Percentiles rank a stretch among this genome's conserved stretches.
Evolutionary conservation across 2,329 filamentous ascomycete species (phyloP).

Genomic region (Penicillium sp.): DNA sequence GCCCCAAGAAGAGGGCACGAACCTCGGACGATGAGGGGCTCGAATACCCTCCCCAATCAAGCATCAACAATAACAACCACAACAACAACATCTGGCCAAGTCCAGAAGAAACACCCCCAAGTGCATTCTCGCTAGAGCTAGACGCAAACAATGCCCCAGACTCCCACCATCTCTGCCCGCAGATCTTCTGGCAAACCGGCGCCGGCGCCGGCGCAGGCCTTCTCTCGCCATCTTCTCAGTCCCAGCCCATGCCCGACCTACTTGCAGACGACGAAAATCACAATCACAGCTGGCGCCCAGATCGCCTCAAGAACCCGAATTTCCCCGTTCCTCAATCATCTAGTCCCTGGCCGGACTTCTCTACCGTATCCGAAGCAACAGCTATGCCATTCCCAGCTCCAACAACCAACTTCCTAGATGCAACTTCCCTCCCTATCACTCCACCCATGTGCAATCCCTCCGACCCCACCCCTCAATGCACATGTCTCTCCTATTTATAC

Average conservation of each 20-base stretch:
- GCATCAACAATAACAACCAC: conserved; percentile 17
- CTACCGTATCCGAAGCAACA: conserved; percentile 38
- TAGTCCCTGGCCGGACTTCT: conserved; percentile 48
- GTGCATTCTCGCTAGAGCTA: conserved; percentile 17
- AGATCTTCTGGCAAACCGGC: conserved; percentile 19
- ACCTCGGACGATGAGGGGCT: conserved; percentile 31
- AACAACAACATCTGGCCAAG: conserved; percentile 28
- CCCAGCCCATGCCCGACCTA: conserved; percentile 24
- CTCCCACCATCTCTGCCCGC: conserved; percentile 33
- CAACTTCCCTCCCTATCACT: conserved; percentile 26
- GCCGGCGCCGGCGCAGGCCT: neutral
- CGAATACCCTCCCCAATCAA: conserved; percentile 16
- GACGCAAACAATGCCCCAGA: conserved; percentile 27
- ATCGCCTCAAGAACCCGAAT: conserved; percentile 25
- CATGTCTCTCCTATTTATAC: conserved; percentile 49
- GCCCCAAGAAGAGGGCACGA: conserved; percentile 47
- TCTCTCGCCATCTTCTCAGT: conserved; percentile 15
- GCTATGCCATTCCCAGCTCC: conserved; percentile 31
- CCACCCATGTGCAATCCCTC: conserved; percentile 24
- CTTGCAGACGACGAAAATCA: conserved; percentile 30
- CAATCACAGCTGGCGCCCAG: conserved; percentile 29
- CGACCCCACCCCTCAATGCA: conserved; percentile 34
- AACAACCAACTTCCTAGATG: conserved; percentile 24
- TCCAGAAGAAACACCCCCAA: conserved; percentile 24
- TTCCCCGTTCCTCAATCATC: conserved; percentile 33